Conservation (phyloP, 305 asterid genomes). For the Lippia alba region DNA sequence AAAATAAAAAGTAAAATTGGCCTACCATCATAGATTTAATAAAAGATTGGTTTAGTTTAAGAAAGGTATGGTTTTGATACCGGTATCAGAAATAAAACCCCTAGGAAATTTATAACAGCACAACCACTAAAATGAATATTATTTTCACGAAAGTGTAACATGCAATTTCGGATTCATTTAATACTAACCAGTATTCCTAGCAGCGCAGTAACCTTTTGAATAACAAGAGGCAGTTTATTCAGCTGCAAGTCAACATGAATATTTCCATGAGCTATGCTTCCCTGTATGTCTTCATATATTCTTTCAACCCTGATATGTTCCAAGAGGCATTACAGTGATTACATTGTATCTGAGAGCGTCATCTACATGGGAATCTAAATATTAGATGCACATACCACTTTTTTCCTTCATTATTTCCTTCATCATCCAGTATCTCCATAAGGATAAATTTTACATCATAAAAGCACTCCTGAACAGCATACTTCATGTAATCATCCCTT, state of each 20-base stretch:
- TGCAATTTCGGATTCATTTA: constrained; percentile 7
- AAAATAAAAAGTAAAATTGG: not conserved
- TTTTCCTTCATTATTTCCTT: constrained; percentile 86
- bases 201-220: constrained; percentile 89
- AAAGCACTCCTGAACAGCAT: constrained; percentile 94
- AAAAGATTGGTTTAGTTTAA: too few species aligned
- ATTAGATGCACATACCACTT: constrained; percentile 61
- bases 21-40: not conserved
- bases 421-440: constrained; percentile 71
- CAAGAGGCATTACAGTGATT: constrained; percentile 32
- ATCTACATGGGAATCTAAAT: constrained; percentile 16
- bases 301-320: constrained; percentile 80
- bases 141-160: not conserved
- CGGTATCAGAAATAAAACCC: not conserved
- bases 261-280: constrained; percentile 53
- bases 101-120: not conserved
- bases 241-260: constrained; percentile 66
- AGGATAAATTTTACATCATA: constrained; percentile 70
- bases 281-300: constrained; percentile 67
- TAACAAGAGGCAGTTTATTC: constrained; percentile 75
- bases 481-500: constrained; percentile 95
- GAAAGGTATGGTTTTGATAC: not conserved
- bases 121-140: constrained; percentile 2
- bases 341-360: constrained; percentile 32
- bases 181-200: constrained; percentile 89